These are phyloP conservation scores for Leptographium lundbergii DNA, from an alignment of 2,329 filamentous ascomycete genomes.

Conservation along the genomic window DNA sequence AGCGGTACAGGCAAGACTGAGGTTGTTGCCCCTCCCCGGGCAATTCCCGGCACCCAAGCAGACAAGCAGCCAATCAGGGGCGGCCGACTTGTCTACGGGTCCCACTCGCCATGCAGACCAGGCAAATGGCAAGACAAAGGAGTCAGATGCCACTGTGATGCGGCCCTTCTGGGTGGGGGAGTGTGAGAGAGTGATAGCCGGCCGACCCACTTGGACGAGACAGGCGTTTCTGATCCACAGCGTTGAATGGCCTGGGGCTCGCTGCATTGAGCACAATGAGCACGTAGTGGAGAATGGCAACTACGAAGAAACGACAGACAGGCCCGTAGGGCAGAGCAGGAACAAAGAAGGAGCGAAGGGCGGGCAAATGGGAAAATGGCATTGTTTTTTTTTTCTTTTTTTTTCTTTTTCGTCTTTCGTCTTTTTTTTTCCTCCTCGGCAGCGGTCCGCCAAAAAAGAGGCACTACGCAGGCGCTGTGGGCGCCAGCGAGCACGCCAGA, in stretches of 20 bases:
- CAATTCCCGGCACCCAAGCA: not conserved
- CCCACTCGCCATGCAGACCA: not conserved
- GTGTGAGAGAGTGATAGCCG: no score
- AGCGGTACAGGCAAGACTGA: not conserved
- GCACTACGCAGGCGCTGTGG: not conserved
- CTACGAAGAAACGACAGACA: not conserved
- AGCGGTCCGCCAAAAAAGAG: no score
- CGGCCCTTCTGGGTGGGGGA: not conserved
- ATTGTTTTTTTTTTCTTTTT: no score
- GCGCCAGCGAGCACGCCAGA: not conserved
- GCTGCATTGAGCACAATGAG: not conserved
- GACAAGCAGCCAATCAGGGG: not conserved
- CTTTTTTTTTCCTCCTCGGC: not conserved
- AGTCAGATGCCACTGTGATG: not conserved
- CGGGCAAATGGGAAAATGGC: not conserved
- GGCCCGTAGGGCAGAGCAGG: slow-evolving; percentile 1
- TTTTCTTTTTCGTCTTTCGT: not conserved
- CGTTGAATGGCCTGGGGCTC: not conserved
- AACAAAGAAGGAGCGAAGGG: not conserved
- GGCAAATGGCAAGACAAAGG: not conserved
- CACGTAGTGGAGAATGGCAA: not conserved
- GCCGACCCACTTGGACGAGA: slow-evolving; percentile 1
- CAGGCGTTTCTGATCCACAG: not conserved
- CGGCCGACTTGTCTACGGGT: not conserved
- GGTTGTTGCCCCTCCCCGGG: not conserved